Conservation (phyloP, 202 grass and related monocot species). For the Zizania palustris region DNA sequence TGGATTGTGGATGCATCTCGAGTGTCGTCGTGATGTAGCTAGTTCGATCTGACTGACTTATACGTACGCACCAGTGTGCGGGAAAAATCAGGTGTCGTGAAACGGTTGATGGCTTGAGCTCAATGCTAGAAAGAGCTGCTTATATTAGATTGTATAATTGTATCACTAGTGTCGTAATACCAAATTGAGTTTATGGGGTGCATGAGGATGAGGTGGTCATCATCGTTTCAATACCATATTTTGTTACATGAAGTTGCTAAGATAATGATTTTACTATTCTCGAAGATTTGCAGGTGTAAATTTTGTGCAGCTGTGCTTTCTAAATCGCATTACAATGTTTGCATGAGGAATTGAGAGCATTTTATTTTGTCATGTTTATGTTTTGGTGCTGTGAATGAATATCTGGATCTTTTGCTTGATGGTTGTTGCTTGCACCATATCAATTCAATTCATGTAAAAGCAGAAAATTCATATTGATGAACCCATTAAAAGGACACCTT, state of each 20-base stretch:
- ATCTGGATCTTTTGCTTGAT: slow-evolving; percentile 16
- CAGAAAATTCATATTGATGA: not conserved
- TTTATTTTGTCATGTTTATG: not conserved
- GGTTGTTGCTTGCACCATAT: slow-evolving; percentile 1
- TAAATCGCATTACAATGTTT: not conserved
- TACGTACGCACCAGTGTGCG: not conserved
- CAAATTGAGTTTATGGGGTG: slow-evolving; percentile 15
- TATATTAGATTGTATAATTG: slow-evolving; percentile 2
- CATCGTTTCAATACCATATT: not conserved
- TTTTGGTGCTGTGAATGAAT: slow-evolving; percentile 23
- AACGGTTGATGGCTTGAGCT: slow-evolving; percentile 5
- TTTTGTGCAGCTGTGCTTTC: not conserved
- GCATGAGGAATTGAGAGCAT: slow-evolving; percentile 5
- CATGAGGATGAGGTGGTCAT: not conserved
- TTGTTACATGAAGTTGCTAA: slow-evolving; percentile 5
- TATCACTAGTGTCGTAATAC: not conserved
- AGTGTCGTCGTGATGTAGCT: not conserved
- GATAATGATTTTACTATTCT: not conserved
- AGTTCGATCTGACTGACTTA: slow-evolving; percentile 23
- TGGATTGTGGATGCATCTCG: slow-evolving; percentile 8
- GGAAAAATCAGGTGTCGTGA: slow-evolving; percentile 6
- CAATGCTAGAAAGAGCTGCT: slow-evolving; percentile 3
- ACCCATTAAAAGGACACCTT: not conserved
- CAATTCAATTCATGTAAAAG: not conserved
- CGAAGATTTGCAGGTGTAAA: not conserved